These are phyloP conservation scores for Ilyonectria robusta DNA, from an alignment of 2,329 filamentous ascomycete genomes.

Conservation along the genomic window DNA sequence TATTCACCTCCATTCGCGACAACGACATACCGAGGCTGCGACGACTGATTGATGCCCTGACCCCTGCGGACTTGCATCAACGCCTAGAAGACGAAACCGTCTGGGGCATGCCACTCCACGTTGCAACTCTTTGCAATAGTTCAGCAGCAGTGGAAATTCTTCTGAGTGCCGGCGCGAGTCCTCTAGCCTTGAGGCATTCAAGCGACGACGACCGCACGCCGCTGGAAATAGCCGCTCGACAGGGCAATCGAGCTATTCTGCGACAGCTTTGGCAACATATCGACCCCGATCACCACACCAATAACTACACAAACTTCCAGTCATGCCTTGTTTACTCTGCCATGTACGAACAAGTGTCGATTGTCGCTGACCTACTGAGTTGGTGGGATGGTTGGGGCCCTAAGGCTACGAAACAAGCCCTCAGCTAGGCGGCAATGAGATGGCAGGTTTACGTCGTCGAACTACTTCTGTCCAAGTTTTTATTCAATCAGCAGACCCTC, in stretches of 20 bases:
- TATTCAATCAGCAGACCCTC: slow-evolving; percentile 14
- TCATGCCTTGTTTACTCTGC: slow-evolving; percentile 30
- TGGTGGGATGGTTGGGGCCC: slow-evolving; percentile 37
- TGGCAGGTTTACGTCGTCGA: slow-evolving; percentile 33
- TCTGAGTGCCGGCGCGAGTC: not conserved
- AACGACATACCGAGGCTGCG: too few relatives aligned
- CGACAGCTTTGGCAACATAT: not conserved
- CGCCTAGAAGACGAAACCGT: not conserved
- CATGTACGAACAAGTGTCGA: slow-evolving; percentile 29
- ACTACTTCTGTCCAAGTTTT: slow-evolving; percentile 22
- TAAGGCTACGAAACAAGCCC: slow-evolving; percentile 22
- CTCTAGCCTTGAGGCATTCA: too few relatives aligned
- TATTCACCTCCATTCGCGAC: too few relatives aligned
- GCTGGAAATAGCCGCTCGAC: not conserved
- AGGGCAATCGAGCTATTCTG: not conserved
- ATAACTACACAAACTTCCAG: not conserved
- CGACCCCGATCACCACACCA: not conserved
- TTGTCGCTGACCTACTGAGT: slow-evolving; percentile 34
- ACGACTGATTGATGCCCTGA: too few relatives aligned
- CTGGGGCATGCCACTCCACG: not conserved
- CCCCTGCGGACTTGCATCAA: too few relatives aligned
- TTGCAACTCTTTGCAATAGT: not conserved
- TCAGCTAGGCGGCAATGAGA: slow-evolving; percentile 15
- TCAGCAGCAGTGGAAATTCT: not conserved
- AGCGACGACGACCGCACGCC: not conserved